Base-by-base conservation (phyloP, 495 filamentous ascomycete species). In the Articulospora tetracladia region DNA sequence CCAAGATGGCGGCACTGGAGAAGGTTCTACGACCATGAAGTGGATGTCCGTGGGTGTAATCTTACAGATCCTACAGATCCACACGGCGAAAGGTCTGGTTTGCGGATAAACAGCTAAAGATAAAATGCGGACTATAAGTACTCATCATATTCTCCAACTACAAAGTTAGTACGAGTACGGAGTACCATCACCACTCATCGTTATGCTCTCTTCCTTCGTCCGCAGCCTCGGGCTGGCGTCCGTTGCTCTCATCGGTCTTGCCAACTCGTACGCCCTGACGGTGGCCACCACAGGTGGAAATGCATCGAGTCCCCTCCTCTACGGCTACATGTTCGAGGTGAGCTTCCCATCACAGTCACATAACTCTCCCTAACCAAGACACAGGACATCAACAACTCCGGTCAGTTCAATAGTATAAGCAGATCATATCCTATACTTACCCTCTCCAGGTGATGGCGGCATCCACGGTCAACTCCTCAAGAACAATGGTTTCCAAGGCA, bases 311-410 rank as follows among this genome's bases (percentile, higher is more conserved):
- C 74, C 80, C 1, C 59, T 78, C 23, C 73, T 81, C n/a, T 84
- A 84, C 69, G 83, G 83, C 22, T 69, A 81, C 25, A 84, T 85
- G 80, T 85, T 85, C 54, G 82, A 85, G 74, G 77, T 77, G 59
- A 55, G 55, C 26, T 7, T 27, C 26, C 8, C 15, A 11, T 8
- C 11, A 53, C 22, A 53, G 12, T 1, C 27, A n/a, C 3, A 15
- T 25, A 27, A 49, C 1, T 26, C 20, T 36, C 36, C 36, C 22
- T 36, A 59, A n/a, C n/a, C n/a, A n/a, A n/a, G n/a, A n/a, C n/a
- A n/a, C n/a, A n/a, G 48, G 57, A 59, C 23, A 59, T 59, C 48
- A 59, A 59, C 49, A 59, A 60, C 32, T 66, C 48, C n/a, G n/a
- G n/a, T n/a, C n/a, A n/a, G n/a, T n/a, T n/a, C n/a, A n/a, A n/a